Evolutionary conservation across 2,329 filamentous ascomycete species (phyloP), one percentile per base, ranked within the genome.

Genomic region (Hypoxylon sp.): DNA sequence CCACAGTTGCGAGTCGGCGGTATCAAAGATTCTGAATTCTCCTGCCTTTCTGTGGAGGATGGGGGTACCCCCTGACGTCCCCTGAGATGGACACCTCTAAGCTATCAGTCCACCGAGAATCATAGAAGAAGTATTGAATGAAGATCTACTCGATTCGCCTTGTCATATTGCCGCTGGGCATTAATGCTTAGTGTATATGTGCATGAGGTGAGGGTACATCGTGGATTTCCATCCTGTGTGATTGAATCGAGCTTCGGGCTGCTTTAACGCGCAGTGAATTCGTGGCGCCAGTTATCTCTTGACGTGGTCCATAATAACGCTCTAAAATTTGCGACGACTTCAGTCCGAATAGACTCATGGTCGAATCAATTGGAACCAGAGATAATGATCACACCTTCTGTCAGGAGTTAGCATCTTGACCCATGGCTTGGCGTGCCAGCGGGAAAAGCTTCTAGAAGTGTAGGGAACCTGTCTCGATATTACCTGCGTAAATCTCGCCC

Each of bases 331-430:
- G 37, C 40, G 26, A 41, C 37, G 29, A 9, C 18, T 35, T 54
- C 21, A 15, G 50, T 50, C 33, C 49, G 43, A 43, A 46, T 35
- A 38, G 10, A 21, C 27, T 33, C 24, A 27, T 17, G 4, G 13
- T 48, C 29, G 21, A 15, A 51, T 43, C 10, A 15, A 26, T 31
- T 40, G 18, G 13, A n/a, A 10, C 29, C 26, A 29, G 38, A 40
- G 17, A 33, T 53, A 23, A 11, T 23, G 49, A 61, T 63, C 24
- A 58, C 55, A 63, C 60, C 58, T 61, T 61, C 58, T 54, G 13
- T 49, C 60, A 41, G 43, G 42, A 55, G 60, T 53, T 58, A 63
- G 53, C 43, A 58, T 55, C 46, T 57, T 27, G 42, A 58, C 23
- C 10, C 15, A 15, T 13, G 29, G 55, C 53, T 57, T 63, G 49